phyloP scores from a whole-genome alignment of 495 filamentous ascomycete genomes.

The Penicillium psychrofluorescens region DNA sequence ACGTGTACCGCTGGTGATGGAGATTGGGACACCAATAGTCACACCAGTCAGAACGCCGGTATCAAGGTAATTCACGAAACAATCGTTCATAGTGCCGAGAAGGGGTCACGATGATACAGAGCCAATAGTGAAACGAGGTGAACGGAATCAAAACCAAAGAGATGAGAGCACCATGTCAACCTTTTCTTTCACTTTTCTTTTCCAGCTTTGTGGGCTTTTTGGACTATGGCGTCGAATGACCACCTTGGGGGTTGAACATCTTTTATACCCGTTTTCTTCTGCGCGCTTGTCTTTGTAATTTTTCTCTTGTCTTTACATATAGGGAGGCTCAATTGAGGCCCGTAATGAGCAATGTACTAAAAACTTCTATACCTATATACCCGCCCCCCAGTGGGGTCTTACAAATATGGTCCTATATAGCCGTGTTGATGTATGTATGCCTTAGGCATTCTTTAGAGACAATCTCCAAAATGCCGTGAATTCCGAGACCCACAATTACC shows the following conservation, averaged over 20 bases:
- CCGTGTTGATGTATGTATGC: conserved; percentile 13
- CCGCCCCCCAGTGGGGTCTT: too few species aligned
- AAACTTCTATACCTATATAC: too few species aligned
- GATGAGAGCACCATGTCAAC: not conserved
- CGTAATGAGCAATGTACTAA: too few species aligned
- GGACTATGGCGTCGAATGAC: too few species aligned
- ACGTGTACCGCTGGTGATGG: conserved; percentile 17
- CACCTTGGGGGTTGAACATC: not conserved
- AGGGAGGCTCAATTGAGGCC: too few species aligned
- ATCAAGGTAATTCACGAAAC: conserved; percentile 26
- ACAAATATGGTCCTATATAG: too few species aligned
- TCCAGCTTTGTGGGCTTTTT: too few species aligned
- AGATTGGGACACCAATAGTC: conserved; percentile 19
- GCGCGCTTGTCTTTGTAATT: not conserved
- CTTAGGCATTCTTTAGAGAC: conserved; percentile 20
- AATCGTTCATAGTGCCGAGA: conserved; percentile 20
- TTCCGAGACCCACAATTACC: conserved; percentile 2
- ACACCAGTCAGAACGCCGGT: conserved; percentile 14
- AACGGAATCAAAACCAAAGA: not conserved
- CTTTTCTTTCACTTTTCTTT: not conserved
- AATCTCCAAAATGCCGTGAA: conserved; percentile 7
- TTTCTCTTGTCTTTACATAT: too few species aligned
- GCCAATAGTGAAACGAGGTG: too few species aligned
- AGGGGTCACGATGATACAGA: conserved; percentile 2
- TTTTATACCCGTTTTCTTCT: not conserved